These are phyloP conservation scores for Macrocybe gigantea DNA, from an alignment of 768 basidiomycete genomes.

Conservation along the genomic window DNA sequence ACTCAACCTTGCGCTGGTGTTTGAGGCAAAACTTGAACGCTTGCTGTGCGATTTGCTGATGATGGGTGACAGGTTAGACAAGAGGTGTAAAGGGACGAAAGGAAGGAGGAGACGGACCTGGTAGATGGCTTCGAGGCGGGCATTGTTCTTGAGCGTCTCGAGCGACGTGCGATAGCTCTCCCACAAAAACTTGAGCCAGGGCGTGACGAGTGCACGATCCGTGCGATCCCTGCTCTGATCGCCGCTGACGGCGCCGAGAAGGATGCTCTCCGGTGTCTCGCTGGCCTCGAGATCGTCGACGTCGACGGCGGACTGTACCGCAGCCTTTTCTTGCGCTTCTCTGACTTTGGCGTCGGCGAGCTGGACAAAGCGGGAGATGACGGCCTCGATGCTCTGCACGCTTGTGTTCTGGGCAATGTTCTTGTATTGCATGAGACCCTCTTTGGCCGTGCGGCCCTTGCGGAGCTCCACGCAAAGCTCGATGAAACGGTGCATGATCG, in stretches of 20 bases:
- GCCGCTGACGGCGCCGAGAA: conserved; percentile 87
- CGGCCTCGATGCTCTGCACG: conserved; percentile 86
- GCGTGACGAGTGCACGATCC: conserved; percentile 90
- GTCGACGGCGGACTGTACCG: conserved; percentile 69
- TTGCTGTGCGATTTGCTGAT: conserved; percentile 89
- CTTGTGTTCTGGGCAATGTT: conserved; percentile 94
- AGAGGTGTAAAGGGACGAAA: neutral
- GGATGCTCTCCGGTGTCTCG: conserved; percentile 89
- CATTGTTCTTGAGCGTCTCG: conserved; percentile 95
- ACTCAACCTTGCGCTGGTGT: conserved; percentile 93
- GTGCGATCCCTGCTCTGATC: conserved; percentile 90
- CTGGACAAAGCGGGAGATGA: conserved; percentile 81
- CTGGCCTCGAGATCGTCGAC: conserved; percentile 95
- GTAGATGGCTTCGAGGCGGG: conserved; percentile 87
- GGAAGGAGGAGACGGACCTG: conserved; percentile 50
- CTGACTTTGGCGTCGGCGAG: conserved; percentile 77
- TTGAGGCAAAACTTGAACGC: conserved; percentile 96
- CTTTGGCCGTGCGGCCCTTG: conserved; percentile 90
- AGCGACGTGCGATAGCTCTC: conserved; percentile 95
- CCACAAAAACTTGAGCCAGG: conserved; percentile 99
- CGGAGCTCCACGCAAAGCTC: conserved; percentile 95
- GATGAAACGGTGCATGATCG: conserved; percentile 93
- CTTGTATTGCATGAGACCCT: conserved; percentile 96
- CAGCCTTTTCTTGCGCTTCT: conserved; percentile 84
- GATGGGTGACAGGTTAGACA: neutral